Conservation (phyloP, 208 protist species). For the Trypanosoma mega region DNA sequence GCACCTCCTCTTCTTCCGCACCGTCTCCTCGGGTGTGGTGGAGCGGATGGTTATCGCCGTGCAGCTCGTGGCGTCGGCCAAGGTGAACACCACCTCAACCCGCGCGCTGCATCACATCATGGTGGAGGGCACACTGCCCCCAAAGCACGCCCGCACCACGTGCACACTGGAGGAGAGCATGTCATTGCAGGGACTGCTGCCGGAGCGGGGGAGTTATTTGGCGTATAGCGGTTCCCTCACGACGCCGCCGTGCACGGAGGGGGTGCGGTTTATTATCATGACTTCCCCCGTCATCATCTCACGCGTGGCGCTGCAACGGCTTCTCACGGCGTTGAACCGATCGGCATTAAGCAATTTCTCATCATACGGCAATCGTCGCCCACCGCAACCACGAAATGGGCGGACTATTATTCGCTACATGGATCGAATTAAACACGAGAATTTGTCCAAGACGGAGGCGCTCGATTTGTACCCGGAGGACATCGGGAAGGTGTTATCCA, state of each 20-base stretch:
- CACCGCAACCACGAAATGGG: conserved; percentile 60
- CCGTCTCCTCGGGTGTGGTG: conserved; percentile 7
- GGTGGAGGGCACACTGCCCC: conserved; percentile 52
- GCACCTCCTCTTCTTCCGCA: conserved; percentile 52
- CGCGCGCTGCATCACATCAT: conserved; percentile 64
- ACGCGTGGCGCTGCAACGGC: conserved; percentile 37
- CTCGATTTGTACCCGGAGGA: too few relatives aligned
- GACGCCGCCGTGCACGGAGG: conserved; percentile 70
- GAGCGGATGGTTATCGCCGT: conserved; percentile 52
- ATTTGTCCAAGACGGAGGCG: not conserved
- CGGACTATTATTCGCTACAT: conserved; percentile 67
- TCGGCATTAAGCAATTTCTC: conserved; percentile 42
- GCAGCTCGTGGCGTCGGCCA: conserved; percentile 55
- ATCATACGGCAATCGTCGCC: conserved; percentile 56
- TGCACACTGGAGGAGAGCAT: conserved; percentile 60
- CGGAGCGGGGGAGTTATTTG: conserved; percentile 55
- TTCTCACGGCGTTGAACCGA: conserved; percentile 45
- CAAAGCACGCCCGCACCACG: conserved; percentile 51
- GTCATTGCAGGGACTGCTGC: conserved; percentile 44
- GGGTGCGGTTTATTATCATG: conserved; percentile 78
- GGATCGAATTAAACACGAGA: conserved; percentile 23
- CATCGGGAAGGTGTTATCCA: too few relatives aligned
- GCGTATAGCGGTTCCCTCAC: conserved; percentile 79
- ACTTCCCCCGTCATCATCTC: conserved; percentile 72
- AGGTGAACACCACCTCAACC: conserved; percentile 53